Conservation (phyloP, 75 land plant species). For the Cupressus sempervirens region DNA sequence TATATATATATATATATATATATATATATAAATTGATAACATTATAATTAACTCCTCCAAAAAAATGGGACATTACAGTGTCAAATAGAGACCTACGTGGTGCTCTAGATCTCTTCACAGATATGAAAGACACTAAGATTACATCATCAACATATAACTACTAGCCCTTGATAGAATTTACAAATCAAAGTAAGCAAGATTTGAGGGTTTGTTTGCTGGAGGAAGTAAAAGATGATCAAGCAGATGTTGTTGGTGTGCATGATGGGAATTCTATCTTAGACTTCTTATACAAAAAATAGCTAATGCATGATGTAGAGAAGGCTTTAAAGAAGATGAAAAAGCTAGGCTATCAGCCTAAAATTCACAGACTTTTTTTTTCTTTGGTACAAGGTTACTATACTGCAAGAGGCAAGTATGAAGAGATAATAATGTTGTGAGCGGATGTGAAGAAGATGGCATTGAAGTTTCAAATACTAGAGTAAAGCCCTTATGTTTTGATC, state of each 20-base stretch:
- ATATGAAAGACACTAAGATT: slow-evolving; percentile 60
- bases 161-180: slow-evolving; percentile 27
- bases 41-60: no score
- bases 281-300: slow-evolving; percentile 60
- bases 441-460: slow-evolving; percentile 56
- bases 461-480: no score
- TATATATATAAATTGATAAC: no score
- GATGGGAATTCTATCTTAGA: slow-evolving; percentile 73
- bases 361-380: slow-evolving; percentile 70
- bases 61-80: no score
- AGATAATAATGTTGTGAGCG: slow-evolving; percentile 64
- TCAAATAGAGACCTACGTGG: slow-evolving; percentile 35
- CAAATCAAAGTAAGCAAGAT: slow-evolving; percentile 30
- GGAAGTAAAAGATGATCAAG: slow-evolving; percentile 49
- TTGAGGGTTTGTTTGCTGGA: no score
- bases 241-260: slow-evolving; percentile 38
- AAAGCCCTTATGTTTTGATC: no score
- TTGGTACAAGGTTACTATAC: no score
- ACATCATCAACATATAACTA: slow-evolving; percentile 2
- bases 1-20: no score
- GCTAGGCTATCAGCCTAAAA: slow-evolving; percentile 55
- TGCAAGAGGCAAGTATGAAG: no score
- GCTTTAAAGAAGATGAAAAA: slow-evolving; percentile 63
- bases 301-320: slow-evolving; percentile 71
- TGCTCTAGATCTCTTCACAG: slow-evolving; percentile 54